Evolutionary conservation across 805 yeast genomes (phyloP).

Genomic region (Candida palmyrensis): DNA sequence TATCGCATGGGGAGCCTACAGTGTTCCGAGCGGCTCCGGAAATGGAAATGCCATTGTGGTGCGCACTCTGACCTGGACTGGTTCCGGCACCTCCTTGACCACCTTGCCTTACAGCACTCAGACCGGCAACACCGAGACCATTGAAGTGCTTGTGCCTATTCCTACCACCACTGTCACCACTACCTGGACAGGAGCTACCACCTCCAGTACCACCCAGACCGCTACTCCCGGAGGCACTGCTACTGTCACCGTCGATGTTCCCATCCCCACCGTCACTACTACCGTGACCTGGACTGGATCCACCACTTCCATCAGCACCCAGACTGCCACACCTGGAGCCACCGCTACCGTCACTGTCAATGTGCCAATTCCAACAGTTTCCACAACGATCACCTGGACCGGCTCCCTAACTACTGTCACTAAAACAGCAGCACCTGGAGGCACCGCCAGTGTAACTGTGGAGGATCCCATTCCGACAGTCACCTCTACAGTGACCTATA

Average conservation of each 20-base stretch:
- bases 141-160: conserved; percentile 7
- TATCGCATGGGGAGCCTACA: conserved; percentile 1
- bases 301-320: conserved; percentile 3
- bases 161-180: conserved; percentile 10
- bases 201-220: conserved; percentile 1
- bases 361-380: conserved; percentile 10
- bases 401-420: conserved; percentile 5
- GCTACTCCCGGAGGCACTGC: conserved; percentile 13
- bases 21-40: neutral
- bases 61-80: conserved; percentile 17
- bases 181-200: conserved; percentile 9
- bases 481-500: conserved; percentile 9
- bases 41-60: conserved; percentile 3
- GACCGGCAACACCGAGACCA: conserved; percentile 16
- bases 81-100: conserved; percentile 14
- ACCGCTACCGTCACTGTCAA: conserved; percentile 8
- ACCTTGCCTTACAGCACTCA: conserved; percentile 14
- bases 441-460: conserved; percentile 9
- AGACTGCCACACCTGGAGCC: conserved; percentile 5
- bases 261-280: conserved; percentile 12
- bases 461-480: conserved; percentile 12
- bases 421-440: conserved; percentile 8
- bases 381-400: conserved; percentile 10
- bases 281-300: conserved; percentile 11
- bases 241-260: conserved; percentile 18